These are phyloP conservation scores for Penicillium diatomitis DNA, from an alignment of 495 filamentous ascomycete species.

Conservation along the genomic window DNA sequence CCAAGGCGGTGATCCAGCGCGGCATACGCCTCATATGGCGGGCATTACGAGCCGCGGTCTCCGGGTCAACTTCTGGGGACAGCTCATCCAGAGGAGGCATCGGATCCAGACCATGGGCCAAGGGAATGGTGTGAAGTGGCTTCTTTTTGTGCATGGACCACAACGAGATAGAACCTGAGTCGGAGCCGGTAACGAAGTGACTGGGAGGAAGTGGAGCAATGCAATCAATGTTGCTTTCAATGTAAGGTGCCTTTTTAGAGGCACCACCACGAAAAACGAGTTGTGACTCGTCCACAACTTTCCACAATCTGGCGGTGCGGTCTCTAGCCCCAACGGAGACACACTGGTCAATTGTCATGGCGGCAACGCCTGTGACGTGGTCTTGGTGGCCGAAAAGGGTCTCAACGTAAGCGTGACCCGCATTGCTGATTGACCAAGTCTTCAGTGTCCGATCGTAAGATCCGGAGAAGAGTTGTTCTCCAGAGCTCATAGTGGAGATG, in stretches of 20 bases:
- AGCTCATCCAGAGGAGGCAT: constrained; percentile 54
- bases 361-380: constrained; percentile 70
- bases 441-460: constrained; percentile 86
- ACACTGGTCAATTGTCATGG: constrained; percentile 77
- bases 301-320: constrained; percentile 91
- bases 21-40: constrained; percentile 42
- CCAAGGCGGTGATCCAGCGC: constrained; percentile 82
- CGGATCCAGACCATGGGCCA: constrained; percentile 76
- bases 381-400: constrained; percentile 96
- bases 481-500: constrained; percentile 46
- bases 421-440: constrained; percentile 61
- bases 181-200: constrained; percentile 85
- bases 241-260: constrained; percentile 39
- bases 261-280: constrained; percentile 86
- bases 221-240: constrained; percentile 84
- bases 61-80: constrained; percentile 57
- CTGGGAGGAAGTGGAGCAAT: constrained; percentile 82
- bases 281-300: constrained; percentile 90
- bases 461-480: constrained; percentile 81
- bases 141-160: constrained; percentile 95
- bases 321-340: constrained; percentile 84
- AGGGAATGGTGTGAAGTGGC: constrained; percentile 65
- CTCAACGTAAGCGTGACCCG: constrained; percentile 71
- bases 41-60: constrained; percentile 48
- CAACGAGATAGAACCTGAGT: constrained; percentile 77